These are phyloP conservation scores for Fraxinus greggii DNA, from an alignment of 305 asterid species.

Conservation along the genomic window DNA sequence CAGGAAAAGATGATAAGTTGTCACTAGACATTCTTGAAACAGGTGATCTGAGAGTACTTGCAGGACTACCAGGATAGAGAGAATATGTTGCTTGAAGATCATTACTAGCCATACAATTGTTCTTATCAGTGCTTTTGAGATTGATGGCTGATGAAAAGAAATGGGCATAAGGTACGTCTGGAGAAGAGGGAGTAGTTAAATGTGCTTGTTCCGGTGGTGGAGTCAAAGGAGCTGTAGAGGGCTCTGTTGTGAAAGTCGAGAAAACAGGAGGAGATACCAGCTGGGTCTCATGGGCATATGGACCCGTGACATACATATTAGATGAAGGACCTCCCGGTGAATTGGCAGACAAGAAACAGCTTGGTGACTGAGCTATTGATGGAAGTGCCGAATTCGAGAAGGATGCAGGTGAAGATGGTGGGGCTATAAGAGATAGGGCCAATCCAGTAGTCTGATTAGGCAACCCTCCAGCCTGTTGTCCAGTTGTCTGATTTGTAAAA, in stretches of 20 bases:
- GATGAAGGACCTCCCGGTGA: conserved; percentile 85
- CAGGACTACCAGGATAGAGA: conserved; percentile 81
- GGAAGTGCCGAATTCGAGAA: conserved; percentile 82
- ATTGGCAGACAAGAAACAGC: conserved; percentile 71
- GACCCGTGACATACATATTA: conserved; percentile 84
- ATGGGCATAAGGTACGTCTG: conserved; percentile 95
- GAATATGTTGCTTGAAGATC: conserved; percentile 77
- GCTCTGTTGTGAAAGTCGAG: conserved; percentile 94
- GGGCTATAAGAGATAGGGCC: conserved; percentile 68
- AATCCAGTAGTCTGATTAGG: conserved; percentile 64
- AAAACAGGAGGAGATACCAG: conserved; percentile 95
- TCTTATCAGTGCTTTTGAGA: conserved; percentile 40
- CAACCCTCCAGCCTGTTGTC: conserved; percentile 64
- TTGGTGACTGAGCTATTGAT: conserved; percentile 92
- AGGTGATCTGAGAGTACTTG: conserved; percentile 74
- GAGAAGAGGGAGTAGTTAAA: conserved; percentile 95
- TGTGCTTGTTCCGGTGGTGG: conserved; percentile 97
- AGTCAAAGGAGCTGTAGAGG: conserved; percentile 95
- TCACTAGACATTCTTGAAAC: conserved; percentile 50
- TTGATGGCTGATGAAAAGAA: conserved; percentile 75
- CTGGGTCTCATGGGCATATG: conserved; percentile 93
- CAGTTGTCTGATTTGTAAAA: conserved; percentile 58
- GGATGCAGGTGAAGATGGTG: conserved; percentile 98
- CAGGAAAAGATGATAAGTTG: conserved; percentile 44
- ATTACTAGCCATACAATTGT: conserved; percentile 34